Base-by-base conservation (phyloP, 1,284 basidiomycete species). In the Pholiota adiposa region DNA sequence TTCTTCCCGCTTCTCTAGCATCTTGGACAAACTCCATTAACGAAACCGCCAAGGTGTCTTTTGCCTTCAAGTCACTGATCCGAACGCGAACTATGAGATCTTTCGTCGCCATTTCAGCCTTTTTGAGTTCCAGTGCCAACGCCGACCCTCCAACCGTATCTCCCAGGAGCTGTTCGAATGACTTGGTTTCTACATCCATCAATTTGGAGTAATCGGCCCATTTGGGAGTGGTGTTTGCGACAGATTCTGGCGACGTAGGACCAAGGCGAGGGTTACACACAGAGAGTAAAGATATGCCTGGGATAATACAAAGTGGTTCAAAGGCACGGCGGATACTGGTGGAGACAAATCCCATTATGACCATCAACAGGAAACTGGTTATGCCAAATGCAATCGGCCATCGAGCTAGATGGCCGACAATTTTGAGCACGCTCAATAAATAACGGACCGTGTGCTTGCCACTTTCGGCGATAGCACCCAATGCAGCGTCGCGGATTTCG, bases 31-130 rank as follows among this genome's bases (percentile, higher is more conserved):
- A 89, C 2, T 76, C 77, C 16, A 59, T 62, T 63, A 92, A 72
- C 4, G 76, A 67, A 12, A 80, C 72, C 18, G 83, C 84, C 7
- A 92, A 68, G n/a, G 70, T 59, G n/a, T 89, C 86, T 54, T 77
- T 82, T 43, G 83, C 83, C 58, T 75, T 81, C 66, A 92, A 71
- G 18, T 86, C 74, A 69, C 90, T 90, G 59, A 79, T 72, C 23
- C 79, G 78, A 18, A 90, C 86, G 25, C 90, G 75, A 4, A 82
- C 80, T 19, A 83, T 74, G 49, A 92, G 75, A 68, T 92, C 89
- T 33, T 70, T 75, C 1, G 86, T 89, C 8, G 89, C 89, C 80
- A 92, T 85, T 67, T 91, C 86, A n/a, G 87, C 85, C 70, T 86
- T 86, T 73, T 89, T 86, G 60, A 92, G 83, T 61, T 89, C 83